Percentiles rank a stretch among this genome's conserved stretches.
These are phyloP conservation scores for Bassia scoparia DNA, from an alignment of 148 eudicot genomes.

Conservation along the genomic window DNA sequence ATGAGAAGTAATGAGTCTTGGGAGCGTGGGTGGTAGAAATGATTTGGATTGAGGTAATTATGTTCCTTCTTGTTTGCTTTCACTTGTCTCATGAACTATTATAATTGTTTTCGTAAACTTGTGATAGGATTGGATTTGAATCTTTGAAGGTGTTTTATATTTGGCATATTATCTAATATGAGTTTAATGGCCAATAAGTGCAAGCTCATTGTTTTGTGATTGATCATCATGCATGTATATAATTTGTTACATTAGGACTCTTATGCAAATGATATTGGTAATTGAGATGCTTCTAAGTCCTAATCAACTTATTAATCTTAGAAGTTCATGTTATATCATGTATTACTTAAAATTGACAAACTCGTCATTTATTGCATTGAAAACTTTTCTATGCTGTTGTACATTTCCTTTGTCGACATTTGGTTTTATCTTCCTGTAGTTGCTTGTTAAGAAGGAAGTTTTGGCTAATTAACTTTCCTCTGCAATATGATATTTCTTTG, in stretches of 20 bases:
- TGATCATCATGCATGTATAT: neutral
- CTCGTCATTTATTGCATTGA: neutral
- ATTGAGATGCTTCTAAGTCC: neutral
- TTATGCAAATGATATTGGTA: neutral
- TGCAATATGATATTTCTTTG: neutral
- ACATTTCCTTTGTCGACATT: neutral
- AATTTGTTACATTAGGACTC: neutral
- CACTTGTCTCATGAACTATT: neutral
- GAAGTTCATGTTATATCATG: too few relatives aligned
- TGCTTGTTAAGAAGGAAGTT: neutral
- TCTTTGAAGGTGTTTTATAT: neutral
- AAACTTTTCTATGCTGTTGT: neutral
- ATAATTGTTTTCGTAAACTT: neutral
- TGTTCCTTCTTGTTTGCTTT: neutral
- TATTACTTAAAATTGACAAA: neutral
- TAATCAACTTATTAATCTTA: neutral
- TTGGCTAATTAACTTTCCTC: neutral
- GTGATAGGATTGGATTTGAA: neutral
- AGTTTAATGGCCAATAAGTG: neutral
- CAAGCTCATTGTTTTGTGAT: neutral
- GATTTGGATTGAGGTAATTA: constrained; percentile 86
- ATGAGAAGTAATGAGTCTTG: constrained; percentile 89
- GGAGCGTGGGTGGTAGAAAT: constrained; percentile 93
- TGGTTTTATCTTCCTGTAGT: neutral
- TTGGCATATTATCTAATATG: too few relatives aligned